Evolutionary conservation across 805 yeast genomes (phyloP).

Genomic region (Scheffersomyces coipomensis): DNA sequence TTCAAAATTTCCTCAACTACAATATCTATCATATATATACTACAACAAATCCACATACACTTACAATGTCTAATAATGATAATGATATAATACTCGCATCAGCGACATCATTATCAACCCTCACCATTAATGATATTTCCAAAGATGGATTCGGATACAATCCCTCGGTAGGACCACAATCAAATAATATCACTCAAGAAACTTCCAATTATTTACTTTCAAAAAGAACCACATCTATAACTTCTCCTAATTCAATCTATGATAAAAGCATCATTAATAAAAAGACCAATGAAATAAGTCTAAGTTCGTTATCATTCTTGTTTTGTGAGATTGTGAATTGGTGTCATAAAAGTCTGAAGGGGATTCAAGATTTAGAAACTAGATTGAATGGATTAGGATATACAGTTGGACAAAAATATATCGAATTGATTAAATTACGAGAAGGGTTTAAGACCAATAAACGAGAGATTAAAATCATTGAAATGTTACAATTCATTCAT

Average conservation of each 20-base stretch:
- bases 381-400: constrained; percentile 74
- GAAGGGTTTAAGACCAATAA: constrained; percentile 62
- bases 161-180: constrained; percentile 41
- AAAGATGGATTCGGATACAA: constrained; percentile 42
- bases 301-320: constrained; percentile 65
- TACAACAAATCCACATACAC: no score
- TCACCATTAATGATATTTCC: constrained; percentile 25
- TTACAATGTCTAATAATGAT: constrained; percentile 1
- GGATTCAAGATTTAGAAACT: constrained; percentile 58
- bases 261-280: constrained; percentile 66
- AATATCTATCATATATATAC: no score
- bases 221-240: constrained; percentile 27
- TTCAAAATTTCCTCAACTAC: no score
- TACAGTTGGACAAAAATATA: constrained; percentile 66
- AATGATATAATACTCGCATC: constrained; percentile 33
- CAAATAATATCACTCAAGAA: constrained; percentile 37
- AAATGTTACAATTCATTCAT: constrained; percentile 69
- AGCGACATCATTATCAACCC: constrained; percentile 22
- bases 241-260: constrained; percentile 50
- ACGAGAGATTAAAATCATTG: constrained; percentile 65
- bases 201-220: constrained; percentile 34
- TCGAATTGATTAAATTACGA: constrained; percentile 68
- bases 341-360: constrained; percentile 59
- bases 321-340: constrained; percentile 71
- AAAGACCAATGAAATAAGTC: constrained; percentile 62